These are phyloP conservation scores for Funneliformis mosseae DNA, from an alignment of 192 early-diverging fungal genomes.

Conservation along the genomic window DNA sequence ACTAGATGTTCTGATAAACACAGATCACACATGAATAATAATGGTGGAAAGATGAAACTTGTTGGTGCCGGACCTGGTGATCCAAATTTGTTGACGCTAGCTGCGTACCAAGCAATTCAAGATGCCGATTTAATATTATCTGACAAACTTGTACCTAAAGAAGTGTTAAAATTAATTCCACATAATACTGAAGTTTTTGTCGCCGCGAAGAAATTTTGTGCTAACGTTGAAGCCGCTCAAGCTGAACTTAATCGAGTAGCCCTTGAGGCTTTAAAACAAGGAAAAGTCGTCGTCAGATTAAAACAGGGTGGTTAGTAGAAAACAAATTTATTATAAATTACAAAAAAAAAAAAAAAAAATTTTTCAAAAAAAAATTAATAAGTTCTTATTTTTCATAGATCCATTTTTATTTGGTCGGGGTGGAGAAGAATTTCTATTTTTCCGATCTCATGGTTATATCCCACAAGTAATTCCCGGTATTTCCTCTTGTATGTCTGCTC, in stretches of 20 bases:
- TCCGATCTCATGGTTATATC: slow-evolving; percentile 69
- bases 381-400: slow-evolving; percentile 48
- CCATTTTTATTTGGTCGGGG: slow-evolving; percentile 94
- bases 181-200: slow-evolving; percentile 54
- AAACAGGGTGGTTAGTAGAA: slow-evolving; percentile 74
- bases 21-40: background rate
- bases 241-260: slow-evolving; percentile 73
- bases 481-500: slow-evolving; percentile 73
- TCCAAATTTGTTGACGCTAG: slow-evolving; percentile 78
- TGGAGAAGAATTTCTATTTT: slow-evolving; percentile 85
- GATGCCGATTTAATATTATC: slow-evolving; percentile 81
- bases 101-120: slow-evolving; percentile 66
- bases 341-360: no score
- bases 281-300: slow-evolving; percentile 78
- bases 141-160: slow-evolving; percentile 77
- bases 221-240: slow-evolving; percentile 76
- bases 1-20: background rate
- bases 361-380: no score
- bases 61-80: slow-evolving; percentile 87
- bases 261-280: slow-evolving; percentile 62
- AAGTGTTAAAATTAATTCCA: slow-evolving; percentile 55
- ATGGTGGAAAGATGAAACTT: slow-evolving; percentile 61
- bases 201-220: slow-evolving; percentile 75
- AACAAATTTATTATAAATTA: no score
- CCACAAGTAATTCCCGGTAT: slow-evolving; percentile 76